Evolutionary conservation across 768 basidiomycete species (phyloP).

Genomic region (Amanita phalloides): DNA sequence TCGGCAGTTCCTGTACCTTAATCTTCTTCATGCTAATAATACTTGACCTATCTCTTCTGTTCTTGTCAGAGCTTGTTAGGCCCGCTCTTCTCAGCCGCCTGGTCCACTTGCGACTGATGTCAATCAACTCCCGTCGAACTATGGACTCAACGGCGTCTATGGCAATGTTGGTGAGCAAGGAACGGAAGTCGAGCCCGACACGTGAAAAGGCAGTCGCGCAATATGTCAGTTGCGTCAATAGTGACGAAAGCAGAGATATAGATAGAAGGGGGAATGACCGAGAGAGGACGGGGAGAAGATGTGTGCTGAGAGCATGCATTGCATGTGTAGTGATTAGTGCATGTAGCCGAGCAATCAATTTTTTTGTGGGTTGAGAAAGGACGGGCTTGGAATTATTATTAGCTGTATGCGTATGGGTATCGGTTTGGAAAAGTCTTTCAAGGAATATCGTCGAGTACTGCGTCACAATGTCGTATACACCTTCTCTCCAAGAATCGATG

Average conservation of each 20-base stretch:
- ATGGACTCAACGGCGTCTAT: conserved; percentile 48
- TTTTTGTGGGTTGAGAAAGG: conserved; percentile 11
- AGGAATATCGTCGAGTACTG: conserved; percentile 88
- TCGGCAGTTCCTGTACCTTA: conserved; percentile 19
- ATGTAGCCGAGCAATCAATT: conserved; percentile 24
- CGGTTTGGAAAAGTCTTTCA: conserved; percentile 39
- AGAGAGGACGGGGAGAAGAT: conserved; percentile 59
- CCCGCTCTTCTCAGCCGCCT: conserved; percentile 12
- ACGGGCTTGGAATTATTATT: conserved; percentile 8
- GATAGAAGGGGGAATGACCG: conserved; percentile 52
- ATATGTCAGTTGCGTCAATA: conserved; percentile 90
- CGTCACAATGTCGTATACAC: conserved; percentile 84
- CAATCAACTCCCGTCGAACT: conserved; percentile 40
- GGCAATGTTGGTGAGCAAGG: conserved; percentile 56
- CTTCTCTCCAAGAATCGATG: conserved; percentile 86
- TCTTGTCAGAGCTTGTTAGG: not conserved
- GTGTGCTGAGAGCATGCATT: conserved; percentile 44
- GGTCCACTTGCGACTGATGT: conserved; percentile 28
- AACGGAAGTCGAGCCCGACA: conserved; percentile 86
- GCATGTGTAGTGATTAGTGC: conserved; percentile 56
- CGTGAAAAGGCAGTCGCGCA: conserved; percentile 86
- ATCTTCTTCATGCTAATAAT: conserved; percentile 3
- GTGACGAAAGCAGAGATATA: conserved; percentile 60
- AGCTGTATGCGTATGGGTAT: conserved; percentile 8
- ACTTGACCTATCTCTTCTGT: conserved; percentile 5